Base-by-base conservation (phyloP, 2,329 filamentous ascomycete species). In the Cercospora brassicicola region DNA sequence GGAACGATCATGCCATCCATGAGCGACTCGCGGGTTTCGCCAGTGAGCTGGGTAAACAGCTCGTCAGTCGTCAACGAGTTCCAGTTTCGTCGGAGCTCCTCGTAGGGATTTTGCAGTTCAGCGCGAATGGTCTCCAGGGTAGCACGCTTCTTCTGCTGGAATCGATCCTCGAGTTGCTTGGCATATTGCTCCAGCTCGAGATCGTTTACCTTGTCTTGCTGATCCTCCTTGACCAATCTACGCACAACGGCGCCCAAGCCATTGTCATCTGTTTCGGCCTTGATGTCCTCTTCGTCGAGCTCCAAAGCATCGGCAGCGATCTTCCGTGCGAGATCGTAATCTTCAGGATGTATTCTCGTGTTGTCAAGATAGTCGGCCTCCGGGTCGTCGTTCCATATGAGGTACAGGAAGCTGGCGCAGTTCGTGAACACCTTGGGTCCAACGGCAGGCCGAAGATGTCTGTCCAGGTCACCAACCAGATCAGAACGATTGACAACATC, bases 261-360 rank as follows among this genome's bases (percentile, higher is more conserved):
- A 71, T 93, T 92, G 76, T 97, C 93, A 72, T 96, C 92, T 4
- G 91, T 91, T 81, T 98, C 94, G 1, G 91, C 93, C 80, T 97
- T 96, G 78, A 99, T 93, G 76, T 99, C 95, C 82, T 99, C 95
- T 81, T 99, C 95, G 74, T 99, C 95, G 73, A 99, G 86, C 78
- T 97, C 94, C 59, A 99, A 84, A 15, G 95, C 95, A 83, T 99
- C 95, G 3, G 95, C 95, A 20, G 95, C 95, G 90, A 99, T 98
- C 82, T 99, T 99, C 74, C 94, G 92, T 59, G 93, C 95, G 69
- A 99, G 90, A 74, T 99, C 95, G 80, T 99, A 99, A 78, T 99
- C 95, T 82, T 99, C 95, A 1, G 95, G 95, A 76, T 99, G 95
- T 18, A 99, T 93, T 83, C 95, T 91, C 57, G 95, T 99, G 78